Evolutionary conservation across 2,329 filamentous ascomycete genomes (phyloP).

Genomic region (Colletotrichum paranaense): DNA sequence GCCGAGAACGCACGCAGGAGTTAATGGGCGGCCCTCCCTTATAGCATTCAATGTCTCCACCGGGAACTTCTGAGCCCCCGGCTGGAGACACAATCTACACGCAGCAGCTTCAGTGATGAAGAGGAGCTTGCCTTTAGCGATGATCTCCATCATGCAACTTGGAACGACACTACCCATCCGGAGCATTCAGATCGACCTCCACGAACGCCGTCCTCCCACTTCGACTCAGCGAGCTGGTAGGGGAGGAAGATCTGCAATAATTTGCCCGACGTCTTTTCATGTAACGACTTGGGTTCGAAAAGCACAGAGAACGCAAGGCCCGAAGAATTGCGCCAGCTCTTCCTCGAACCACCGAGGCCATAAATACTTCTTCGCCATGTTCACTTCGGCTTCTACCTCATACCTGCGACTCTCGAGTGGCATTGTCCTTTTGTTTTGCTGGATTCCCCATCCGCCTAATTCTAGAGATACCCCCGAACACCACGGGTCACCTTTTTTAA

Average conservation of each 20-base stretch:
- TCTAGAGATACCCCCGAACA: slow-evolving; percentile 39
- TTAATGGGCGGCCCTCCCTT: slow-evolving; percentile 59
- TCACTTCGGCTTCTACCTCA: slow-evolving; percentile 8
- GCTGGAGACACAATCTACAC: slow-evolving; percentile 59
- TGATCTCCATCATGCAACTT: slow-evolving; percentile 34
- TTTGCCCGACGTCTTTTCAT: slow-evolving; percentile 11
- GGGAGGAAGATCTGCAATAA: not conserved
- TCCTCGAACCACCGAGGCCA: not conserved
- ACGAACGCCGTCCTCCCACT: slow-evolving; percentile 6
- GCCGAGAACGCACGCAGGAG: slow-evolving; percentile 82
- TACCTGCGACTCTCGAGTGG: slow-evolving; percentile 1
- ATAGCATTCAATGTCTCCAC: slow-evolving; percentile 68
- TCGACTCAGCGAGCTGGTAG: slow-evolving; percentile 3
- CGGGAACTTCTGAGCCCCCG: slow-evolving; percentile 57
- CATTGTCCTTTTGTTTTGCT: slow-evolving; percentile 26
- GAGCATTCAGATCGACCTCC: slow-evolving; percentile 8
- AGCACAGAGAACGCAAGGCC: slow-evolving; percentile 18
- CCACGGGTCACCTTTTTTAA: slow-evolving; percentile 26
- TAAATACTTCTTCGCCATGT: not conserved
- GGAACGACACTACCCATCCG: slow-evolving; percentile 26
- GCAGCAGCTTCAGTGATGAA: slow-evolving; percentile 51
- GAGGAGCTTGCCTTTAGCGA: slow-evolving; percentile 33
- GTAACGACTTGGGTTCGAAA: slow-evolving; percentile 17
- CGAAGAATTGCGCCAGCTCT: slow-evolving; percentile 18
- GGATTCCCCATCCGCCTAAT: slow-evolving; percentile 34